These are phyloP conservation scores for Beauveria caledonica DNA, from an alignment of 2,329 filamentous ascomycete species.

Conservation along the genomic window DNA sequence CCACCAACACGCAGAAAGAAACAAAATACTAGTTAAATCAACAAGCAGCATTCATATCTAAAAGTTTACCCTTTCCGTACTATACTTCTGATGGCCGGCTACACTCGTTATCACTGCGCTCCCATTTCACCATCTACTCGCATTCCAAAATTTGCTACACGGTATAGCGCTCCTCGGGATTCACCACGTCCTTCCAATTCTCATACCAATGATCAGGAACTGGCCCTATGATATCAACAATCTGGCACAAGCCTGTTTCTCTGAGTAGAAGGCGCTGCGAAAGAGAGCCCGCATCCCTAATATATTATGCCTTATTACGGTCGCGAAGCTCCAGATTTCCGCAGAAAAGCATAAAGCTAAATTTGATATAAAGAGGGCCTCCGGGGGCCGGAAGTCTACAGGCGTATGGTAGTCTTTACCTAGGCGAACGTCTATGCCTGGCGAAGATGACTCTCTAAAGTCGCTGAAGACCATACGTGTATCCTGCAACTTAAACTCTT, in stretches of 20 bases:
- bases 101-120: not conserved
- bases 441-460: not conserved
- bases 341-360: not conserved
- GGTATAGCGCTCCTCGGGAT: slow-evolving; percentile 9
- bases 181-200: not conserved
- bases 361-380: not conserved
- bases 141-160: slow-evolving; percentile 8
- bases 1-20: no score
- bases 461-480: not conserved
- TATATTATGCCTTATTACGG: slow-evolving; percentile 9
- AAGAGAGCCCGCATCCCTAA: slow-evolving; percentile 5
- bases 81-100: not conserved
- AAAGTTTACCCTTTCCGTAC: not conserved
- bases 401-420: slow-evolving; percentile 1
- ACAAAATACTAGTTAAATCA: no score
- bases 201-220: slow-evolving; percentile 8
- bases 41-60: no score
- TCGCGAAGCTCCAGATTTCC: slow-evolving; percentile 9
- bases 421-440: not conserved
- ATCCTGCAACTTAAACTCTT: not conserved
- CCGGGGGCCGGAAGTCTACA: not conserved
- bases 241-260: not conserved
- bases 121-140: slow-evolving; percentile 19
- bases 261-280: not conserved
- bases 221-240: slow-evolving; percentile 10